Base-by-base conservation (phyloP, 768 basidiomycete genomes). In the Xanthoconium purpureum region DNA sequence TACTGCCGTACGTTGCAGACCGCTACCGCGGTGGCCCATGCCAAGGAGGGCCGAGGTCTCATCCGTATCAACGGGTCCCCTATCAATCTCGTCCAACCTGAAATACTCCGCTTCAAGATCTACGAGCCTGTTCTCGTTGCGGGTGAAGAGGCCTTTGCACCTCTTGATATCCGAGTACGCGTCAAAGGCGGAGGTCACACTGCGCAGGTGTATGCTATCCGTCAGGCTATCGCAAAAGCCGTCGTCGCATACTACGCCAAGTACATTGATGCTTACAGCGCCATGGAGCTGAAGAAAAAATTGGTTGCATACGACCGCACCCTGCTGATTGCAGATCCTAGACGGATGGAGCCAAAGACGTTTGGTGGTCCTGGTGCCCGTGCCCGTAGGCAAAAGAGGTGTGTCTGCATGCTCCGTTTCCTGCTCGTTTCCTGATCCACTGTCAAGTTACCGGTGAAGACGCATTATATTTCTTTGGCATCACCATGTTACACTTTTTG, bases 131-230 rank as follows among this genome's bases (percentile, higher is more conserved):
- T 99, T 71, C 89, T 99, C 65, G 90, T 97, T 56, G 88, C 88
- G 57, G 93, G 94, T 59, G 89, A 93, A 70, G 94, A 97, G 45
- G 82, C 89, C 38, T 94, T 98, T 72, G 76, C 81, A 55, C 79
- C 80, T 63, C 81, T 98, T 66, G 96, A 99, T 78, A 94, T 99
- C 76, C 91, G 96, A 64, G 91, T 98, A 52, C 92, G 95, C 49
- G 96, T 97, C 64, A 95, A 94, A 77, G 97, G 97, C 73, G 97
- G 97, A 83, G 97, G 97, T 76, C 97, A 98, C 81, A 94, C 94
- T 57, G 96, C 96, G 52, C 96, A 99, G 76, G 83, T 99, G 61
- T 99, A 98, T 78, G 97, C 97, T 61, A 93, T 98, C 73, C 92
- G 97, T 61, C 97, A 99, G 80, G 97, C 97, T 38, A 96, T 99